Percentiles rank a stretch among this genome's conserved stretches.
These are phyloP conservation scores for Stramenopiles sp. DNA, from an alignment of 352 stramenopile genomes.

Conservation along the genomic window DNA sequence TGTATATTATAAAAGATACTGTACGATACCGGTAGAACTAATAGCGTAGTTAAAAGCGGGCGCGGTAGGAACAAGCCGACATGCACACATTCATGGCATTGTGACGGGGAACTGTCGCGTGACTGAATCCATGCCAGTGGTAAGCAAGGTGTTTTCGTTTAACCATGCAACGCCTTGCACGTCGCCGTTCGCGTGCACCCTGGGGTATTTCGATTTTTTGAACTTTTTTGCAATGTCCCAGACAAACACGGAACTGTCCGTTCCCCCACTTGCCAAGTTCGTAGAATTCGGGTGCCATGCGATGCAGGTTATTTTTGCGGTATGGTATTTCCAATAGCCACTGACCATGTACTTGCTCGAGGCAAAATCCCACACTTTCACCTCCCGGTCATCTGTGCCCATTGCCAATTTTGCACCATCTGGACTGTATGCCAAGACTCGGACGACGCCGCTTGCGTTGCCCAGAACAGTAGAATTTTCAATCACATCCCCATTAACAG, in stretches of 20 bases:
- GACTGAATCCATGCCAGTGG: too few relatives aligned
- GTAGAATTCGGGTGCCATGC: conserved; percentile 72
- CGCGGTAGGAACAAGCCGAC: too few relatives aligned
- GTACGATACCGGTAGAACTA: too few relatives aligned
- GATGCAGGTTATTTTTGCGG: conserved; percentile 69
- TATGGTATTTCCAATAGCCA: conserved; percentile 85
- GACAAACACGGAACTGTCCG: conserved; percentile 86
- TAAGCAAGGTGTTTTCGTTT: too few relatives aligned
- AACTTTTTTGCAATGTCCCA: conserved; percentile 75
- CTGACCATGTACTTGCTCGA: conserved; percentile 56
- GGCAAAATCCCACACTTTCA: conserved; percentile 54
- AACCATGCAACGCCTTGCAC: too few relatives aligned
- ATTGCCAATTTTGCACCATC: conserved; percentile 53
- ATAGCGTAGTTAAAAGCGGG: too few relatives aligned
- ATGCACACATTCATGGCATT: too few relatives aligned
- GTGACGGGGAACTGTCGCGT: too few relatives aligned
- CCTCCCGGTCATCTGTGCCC: conserved; percentile 58
- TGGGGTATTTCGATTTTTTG: too few relatives aligned
- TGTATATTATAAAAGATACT: too few relatives aligned
- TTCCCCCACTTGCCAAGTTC: conserved; percentile 65
- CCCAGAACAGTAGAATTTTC: conserved; percentile 40
- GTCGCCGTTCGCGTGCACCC: too few relatives aligned
- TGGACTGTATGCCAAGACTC: conserved; percentile 51
- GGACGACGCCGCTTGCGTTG: conserved; percentile 46
- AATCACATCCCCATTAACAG: conserved; percentile 33